Percentiles rank a stretch among this genome's conserved stretches.
Evolutionary conservation across 1,284 basidiomycete species (phyloP).

Genomic region (Ceratobasidium sp.): DNA sequence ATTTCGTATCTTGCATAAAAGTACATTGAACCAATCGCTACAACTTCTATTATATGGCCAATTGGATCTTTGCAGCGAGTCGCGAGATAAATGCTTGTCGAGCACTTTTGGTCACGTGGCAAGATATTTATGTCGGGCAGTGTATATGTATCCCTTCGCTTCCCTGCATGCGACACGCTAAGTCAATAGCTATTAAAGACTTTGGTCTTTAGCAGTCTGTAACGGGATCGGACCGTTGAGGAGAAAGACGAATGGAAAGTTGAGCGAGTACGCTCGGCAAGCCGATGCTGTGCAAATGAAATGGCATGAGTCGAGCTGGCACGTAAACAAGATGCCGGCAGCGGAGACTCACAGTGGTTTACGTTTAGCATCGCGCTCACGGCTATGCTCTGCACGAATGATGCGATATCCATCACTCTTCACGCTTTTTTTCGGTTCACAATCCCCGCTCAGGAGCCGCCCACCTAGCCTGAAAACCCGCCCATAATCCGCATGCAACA

Average conservation of each 20-base stretch:
- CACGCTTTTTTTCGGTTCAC: constrained; percentile 25
- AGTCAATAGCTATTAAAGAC: too few relatives aligned
- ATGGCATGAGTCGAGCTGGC: not conserved
- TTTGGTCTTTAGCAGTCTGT: too few relatives aligned
- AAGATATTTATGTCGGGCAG: too few relatives aligned
- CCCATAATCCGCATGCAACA: constrained; percentile 51
- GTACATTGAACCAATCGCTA: too few relatives aligned
- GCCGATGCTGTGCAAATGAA: constrained; percentile 2
- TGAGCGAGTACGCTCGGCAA: constrained; percentile 55
- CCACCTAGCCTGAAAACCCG: constrained; percentile 7
- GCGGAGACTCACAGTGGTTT: constrained; percentile 86
- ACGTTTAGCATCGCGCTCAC: constrained; percentile 74
- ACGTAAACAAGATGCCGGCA: constrained; percentile 53
- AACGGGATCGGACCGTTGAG: constrained; percentile 67
- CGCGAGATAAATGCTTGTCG: too few relatives aligned
- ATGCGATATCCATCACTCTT: constrained; percentile 81
- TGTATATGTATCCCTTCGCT: too few relatives aligned
- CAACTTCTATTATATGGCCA: too few relatives aligned
- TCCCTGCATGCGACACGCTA: too few relatives aligned
- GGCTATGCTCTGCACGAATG: constrained; percentile 83
- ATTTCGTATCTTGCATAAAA: too few relatives aligned
- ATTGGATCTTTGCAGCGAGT: too few relatives aligned
- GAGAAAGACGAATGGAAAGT: constrained; percentile 88
- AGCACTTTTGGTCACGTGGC: too few relatives aligned
- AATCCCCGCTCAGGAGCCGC: not conserved